These are phyloP conservation scores for Naganishia sp. DNA, from an alignment of 1,284 basidiomycete genomes.

Conservation along the genomic window DNA sequence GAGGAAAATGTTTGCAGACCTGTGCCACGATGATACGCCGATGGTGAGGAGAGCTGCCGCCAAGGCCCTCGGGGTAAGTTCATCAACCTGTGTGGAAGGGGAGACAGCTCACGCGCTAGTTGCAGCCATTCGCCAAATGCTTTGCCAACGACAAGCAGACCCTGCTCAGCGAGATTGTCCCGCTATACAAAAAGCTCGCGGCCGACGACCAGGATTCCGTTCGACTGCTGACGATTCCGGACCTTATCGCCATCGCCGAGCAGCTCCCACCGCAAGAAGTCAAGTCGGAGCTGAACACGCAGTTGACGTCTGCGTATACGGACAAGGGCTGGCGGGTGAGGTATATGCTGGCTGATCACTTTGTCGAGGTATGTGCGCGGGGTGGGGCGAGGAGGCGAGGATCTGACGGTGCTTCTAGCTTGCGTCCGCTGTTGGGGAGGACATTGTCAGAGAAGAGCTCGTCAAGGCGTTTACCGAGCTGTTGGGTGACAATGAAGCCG, in stretches of 20 bases:
- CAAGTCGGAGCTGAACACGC: constrained; percentile 79
- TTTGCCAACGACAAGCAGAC: constrained; percentile 52
- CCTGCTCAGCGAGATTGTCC: constrained; percentile 81
- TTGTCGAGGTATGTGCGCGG: constrained; percentile 74
- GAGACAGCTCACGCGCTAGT: constrained; percentile 4
- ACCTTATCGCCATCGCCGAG: constrained; percentile 88
- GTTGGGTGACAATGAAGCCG: constrained; percentile 97
- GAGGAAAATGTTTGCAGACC: constrained; percentile 77
- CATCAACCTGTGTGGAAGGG: neutral
- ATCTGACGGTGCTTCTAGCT: constrained; percentile 58
- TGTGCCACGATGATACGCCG: constrained; percentile 93
- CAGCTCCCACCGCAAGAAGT: constrained; percentile 82
- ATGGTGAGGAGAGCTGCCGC: constrained; percentile 98
- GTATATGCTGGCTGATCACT: constrained; percentile 98
- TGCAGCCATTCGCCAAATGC: constrained; percentile 73
- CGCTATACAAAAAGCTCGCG: constrained; percentile 91
- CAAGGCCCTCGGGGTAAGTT: constrained; percentile 87
- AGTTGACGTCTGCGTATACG: constrained; percentile 80
- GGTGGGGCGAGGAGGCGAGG: neutral
- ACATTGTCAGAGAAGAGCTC: constrained; percentile 91
- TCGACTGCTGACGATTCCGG: constrained; percentile 91
- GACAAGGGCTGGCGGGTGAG: constrained; percentile 99
- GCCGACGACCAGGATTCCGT: constrained; percentile 98
- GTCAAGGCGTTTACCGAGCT: constrained; percentile 91
- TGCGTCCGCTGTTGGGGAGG: constrained; percentile 85